Percentiles rank a stretch among this genome's conserved stretches.
Conservation (phyloP, 129 eudicot genomes). For the Flaveria bidentis region DNA sequence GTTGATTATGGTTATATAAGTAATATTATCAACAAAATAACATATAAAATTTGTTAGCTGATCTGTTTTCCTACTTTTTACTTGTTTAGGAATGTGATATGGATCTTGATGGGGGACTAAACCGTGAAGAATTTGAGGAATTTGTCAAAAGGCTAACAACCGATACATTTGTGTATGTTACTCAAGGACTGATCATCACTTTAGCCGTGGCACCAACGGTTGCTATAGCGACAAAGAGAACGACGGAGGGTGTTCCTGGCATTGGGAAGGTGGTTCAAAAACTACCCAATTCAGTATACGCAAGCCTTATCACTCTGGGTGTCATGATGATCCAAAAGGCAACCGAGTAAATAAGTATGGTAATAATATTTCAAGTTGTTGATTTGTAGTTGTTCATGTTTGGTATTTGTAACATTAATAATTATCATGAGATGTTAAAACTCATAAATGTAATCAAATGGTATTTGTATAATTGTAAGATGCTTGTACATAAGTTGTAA, state of each 20-base stretch:
- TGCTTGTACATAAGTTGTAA: neutral
- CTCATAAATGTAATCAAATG: constrained; percentile 14
- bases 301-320: constrained; percentile 77
- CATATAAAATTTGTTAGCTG: neutral
- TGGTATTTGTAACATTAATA: constrained; percentile 8
- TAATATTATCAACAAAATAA: neutral
- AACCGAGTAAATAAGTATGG: constrained; percentile 19
- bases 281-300: constrained; percentile 77
- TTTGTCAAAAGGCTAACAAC: constrained; percentile 58
- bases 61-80: neutral
- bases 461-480: constrained; percentile 24
- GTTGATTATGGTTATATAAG: neutral
- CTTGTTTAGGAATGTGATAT: constrained; percentile 66
- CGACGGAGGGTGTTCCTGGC: constrained; percentile 82
- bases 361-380: constrained; percentile 6
- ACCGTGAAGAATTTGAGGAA: constrained; percentile 72
- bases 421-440: constrained; percentile 9
- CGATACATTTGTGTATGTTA: constrained; percentile 63
- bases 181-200: constrained; percentile 82
- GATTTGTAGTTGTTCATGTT: constrained; percentile 27
- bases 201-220: constrained; percentile 81
- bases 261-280: constrained; percentile 80
- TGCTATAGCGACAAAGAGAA: constrained; percentile 79
- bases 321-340: constrained; percentile 66
- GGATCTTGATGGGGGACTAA: constrained; percentile 72